phyloP scores from a whole-genome alignment of 768 basidiomycete species.

The Hypholoma fasciculare region DNA sequence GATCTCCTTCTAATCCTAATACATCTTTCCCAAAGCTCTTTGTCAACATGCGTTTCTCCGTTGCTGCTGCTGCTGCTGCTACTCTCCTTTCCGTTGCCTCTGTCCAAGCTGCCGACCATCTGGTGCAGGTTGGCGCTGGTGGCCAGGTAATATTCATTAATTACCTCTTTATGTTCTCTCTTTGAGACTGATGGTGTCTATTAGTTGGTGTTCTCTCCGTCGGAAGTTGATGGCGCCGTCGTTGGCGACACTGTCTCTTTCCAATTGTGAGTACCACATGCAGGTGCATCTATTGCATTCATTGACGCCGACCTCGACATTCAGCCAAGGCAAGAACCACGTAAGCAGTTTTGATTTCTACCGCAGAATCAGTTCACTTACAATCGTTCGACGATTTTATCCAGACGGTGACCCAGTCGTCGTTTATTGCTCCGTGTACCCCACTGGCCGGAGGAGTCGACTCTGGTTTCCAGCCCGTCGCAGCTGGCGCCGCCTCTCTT shows the following conservation, averaged over 20 bases:
- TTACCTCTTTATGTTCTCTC: background rate
- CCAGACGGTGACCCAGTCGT: slow-evolving; percentile 63
- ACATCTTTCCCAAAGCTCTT: slow-evolving; percentile 13
- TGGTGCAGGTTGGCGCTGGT: slow-evolving; percentile 44
- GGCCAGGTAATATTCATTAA: slow-evolving; percentile 23
- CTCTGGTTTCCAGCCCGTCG: slow-evolving; percentile 51
- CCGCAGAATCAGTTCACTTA: background rate
- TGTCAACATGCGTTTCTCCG: slow-evolving; percentile 50
- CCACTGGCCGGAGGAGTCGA: slow-evolving; percentile 39
- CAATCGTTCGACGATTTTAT: background rate
- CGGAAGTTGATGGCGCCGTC: slow-evolving; percentile 35
- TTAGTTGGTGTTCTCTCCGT: slow-evolving; percentile 39
- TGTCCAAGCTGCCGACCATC: slow-evolving; percentile 34
- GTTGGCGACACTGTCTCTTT: slow-evolving; percentile 53
- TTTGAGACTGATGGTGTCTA: background rate
- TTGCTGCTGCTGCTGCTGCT: slow-evolving; percentile 37
- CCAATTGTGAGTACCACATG: slow-evolving; percentile 42
- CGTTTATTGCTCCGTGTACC: slow-evolving; percentile 54
- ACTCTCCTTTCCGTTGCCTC: slow-evolving; percentile 39
- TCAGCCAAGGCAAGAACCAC: slow-evolving; percentile 45
- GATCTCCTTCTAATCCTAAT: background rate
- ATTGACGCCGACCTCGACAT: background rate
- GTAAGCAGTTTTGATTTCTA: slow-evolving; percentile 21
- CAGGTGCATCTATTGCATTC: background rate
- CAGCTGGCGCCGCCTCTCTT: slow-evolving; percentile 29